phyloP scores from a whole-genome alignment of 2,329 filamentous ascomycete genomes.

The Aspergillus terreus region DNA sequence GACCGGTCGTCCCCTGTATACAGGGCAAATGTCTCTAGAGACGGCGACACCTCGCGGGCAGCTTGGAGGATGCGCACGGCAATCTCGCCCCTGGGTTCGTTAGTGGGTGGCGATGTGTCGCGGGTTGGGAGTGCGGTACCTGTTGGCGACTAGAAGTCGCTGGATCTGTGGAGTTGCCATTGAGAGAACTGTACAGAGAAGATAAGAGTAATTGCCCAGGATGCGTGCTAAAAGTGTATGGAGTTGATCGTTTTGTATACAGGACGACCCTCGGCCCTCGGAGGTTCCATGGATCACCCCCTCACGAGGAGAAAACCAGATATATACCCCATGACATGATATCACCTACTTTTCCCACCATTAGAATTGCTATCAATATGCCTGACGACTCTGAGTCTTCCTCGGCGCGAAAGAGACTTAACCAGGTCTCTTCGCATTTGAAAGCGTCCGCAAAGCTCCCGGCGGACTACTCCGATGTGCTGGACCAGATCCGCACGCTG shows the following conservation, averaged over 20 bases:
- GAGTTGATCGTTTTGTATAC: background rate
- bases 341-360: background rate
- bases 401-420: conserved; percentile 43
- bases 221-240: too few species aligned
- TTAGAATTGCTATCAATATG: conserved; percentile 2
- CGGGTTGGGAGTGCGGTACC: conserved; percentile 30
- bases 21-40: conserved; percentile 53
- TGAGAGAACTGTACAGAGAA: background rate
- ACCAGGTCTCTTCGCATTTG: conserved; percentile 47
- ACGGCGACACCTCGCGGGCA: conserved; percentile 52
- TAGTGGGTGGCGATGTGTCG: background rate
- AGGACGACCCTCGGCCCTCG: conserved; percentile 17
- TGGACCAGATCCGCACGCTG: conserved; percentile 53
- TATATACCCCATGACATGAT: background rate
- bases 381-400: conserved; percentile 13
- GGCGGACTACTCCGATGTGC: conserved; percentile 60
- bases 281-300: conserved; percentile 8
- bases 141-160: conserved; percentile 53
- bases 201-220: background rate
- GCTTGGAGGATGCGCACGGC: conserved; percentile 58
- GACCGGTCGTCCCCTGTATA: conserved; percentile 55
- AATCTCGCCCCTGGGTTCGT: conserved; percentile 55
- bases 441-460: conserved; percentile 38
- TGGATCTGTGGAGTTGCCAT: conserved; percentile 34
- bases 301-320: conserved; percentile 8